Evolutionary conservation across 441 rosid genomes (phyloP).

Genomic region (Mallotus repandus): DNA sequence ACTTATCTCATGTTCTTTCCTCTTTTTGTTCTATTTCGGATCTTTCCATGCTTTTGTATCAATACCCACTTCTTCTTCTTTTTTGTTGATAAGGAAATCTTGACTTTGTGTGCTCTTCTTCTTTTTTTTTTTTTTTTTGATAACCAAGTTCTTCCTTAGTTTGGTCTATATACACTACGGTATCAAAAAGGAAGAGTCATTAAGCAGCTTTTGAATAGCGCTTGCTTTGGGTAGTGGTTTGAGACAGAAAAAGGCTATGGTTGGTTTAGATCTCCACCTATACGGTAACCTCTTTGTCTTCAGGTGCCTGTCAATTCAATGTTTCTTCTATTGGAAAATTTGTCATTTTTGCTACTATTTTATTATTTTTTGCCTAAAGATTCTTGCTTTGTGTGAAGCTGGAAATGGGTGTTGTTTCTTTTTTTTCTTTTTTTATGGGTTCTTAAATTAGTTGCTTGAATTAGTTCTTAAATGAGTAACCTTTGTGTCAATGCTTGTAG

Average conservation of each 20-base stretch:
- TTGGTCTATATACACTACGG: constrained; percentile 34
- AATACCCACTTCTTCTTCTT: no score
- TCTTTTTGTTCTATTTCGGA: no score
- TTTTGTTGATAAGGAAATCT: no score
- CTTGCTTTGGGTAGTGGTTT: constrained; percentile 23
- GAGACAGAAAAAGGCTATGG: neutral
- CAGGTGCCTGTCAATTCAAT: neutral
- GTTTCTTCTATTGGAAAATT: neutral
- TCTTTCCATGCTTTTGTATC: no score
- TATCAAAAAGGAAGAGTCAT: neutral
- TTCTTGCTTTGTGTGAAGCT: neutral
- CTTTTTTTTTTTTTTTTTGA: no score
- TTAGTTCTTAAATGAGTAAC: neutral
- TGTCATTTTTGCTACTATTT: neutral
- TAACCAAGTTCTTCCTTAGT: no score
- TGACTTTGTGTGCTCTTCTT: no score
- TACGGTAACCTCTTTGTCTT: neutral
- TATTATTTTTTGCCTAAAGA: neutral
- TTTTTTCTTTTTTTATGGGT: neutral
- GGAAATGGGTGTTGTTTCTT: neutral
- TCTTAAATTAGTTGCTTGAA: no score
- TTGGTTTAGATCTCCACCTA: constrained; percentile 22
- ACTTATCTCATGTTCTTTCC: no score
- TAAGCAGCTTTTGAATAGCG: constrained; percentile 7
- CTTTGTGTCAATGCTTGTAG: neutral